Base-by-base conservation (phyloP, 257 asterid genomes). In the Salvia splendens region DNA sequence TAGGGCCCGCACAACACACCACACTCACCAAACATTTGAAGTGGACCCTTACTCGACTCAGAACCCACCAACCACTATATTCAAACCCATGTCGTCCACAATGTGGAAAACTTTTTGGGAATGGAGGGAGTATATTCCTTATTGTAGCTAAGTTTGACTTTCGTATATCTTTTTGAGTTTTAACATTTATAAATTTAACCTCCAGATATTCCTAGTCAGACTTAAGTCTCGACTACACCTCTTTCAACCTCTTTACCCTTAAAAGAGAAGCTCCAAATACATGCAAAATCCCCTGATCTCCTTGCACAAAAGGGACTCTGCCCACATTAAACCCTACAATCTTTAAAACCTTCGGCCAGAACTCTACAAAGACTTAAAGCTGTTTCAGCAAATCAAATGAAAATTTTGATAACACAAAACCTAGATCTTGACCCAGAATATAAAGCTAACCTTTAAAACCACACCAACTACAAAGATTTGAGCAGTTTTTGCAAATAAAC, bases 201-300 rank as follows among this genome's bases (percentile, higher is more conserved):
- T 67, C 33, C 53, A 36, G 42, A 35, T 46, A 46, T 46, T 71
- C 14, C 69, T 49, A 42, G 48, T 40, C 43, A 20, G 28, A 30
- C 12, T 10, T 28, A 32, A 20, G 28, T 11, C 12, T 10, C 3
- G 24, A 12, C 66, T 38, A 38, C 9, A 40, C 36, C 36, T 64
- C 56, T 47, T 24, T 7, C 57, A 46, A 14, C 49, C 32, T 43
- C 36, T 33, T 47, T 55, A 54, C 38, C 69, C 68, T 28, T 14
- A 55, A 48, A 38, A 36, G 12, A 17, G 46, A 58, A 69, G 41
- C 54, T 30, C 33, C 15, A 17, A 12, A 28, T 12, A 62, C 64
- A 50, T 3, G 16, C n/a, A 32, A 33, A 32, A 47, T 32, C 48
- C 43, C 47, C 63, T 15, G 59, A 65, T 66, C 36, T 40, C 61